Percentiles rank a stretch among this genome's conserved stretches.
These are phyloP conservation scores for Kluyveromyces starmeri DNA, from an alignment of 805 yeast species.

Conservation along the genomic window DNA sequence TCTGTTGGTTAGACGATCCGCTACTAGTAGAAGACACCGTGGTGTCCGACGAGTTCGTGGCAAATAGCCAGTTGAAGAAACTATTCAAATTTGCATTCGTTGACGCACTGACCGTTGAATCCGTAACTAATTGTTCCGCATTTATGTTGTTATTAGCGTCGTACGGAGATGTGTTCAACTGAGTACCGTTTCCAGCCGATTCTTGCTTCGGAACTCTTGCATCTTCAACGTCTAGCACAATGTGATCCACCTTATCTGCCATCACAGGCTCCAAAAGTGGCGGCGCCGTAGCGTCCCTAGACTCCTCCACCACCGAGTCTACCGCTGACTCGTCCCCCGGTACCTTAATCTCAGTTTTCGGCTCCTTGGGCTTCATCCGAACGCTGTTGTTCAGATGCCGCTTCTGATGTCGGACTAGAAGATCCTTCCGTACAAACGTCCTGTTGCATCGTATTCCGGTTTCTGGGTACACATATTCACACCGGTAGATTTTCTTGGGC, in stretches of 20 bases:
- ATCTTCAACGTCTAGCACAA: constrained; percentile 2
- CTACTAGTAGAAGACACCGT: too few species aligned
- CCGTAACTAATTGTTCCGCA: too few species aligned
- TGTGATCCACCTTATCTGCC: constrained; percentile 3
- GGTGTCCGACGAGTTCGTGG: too few species aligned
- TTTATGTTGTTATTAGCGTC: too few species aligned
- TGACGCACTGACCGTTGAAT: background rate
- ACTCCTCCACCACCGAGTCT: background rate
- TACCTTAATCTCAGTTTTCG: too few species aligned
- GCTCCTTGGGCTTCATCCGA: constrained; percentile 7
- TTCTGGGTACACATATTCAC: constrained; percentile 29
- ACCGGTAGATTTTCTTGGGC: constrained; percentile 41
- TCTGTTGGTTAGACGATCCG: too few species aligned
- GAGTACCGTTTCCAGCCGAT: too few species aligned
- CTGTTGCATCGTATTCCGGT: constrained; percentile 38
- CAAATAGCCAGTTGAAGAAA: constrained; percentile 16
- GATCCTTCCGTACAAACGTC: constrained; percentile 54
- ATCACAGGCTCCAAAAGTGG: background rate
- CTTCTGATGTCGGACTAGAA: constrained; percentile 38
- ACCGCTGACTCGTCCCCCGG: background rate
- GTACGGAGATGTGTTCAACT: too few species aligned
- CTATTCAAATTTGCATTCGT: constrained; percentile 8
- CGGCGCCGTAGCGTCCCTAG: background rate
- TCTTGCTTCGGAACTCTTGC: background rate
- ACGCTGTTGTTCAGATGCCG: constrained; percentile 28